phyloP scores from a whole-genome alignment of 1,139 yeast species.

The Debaryomycetaceae sp. region DNA sequence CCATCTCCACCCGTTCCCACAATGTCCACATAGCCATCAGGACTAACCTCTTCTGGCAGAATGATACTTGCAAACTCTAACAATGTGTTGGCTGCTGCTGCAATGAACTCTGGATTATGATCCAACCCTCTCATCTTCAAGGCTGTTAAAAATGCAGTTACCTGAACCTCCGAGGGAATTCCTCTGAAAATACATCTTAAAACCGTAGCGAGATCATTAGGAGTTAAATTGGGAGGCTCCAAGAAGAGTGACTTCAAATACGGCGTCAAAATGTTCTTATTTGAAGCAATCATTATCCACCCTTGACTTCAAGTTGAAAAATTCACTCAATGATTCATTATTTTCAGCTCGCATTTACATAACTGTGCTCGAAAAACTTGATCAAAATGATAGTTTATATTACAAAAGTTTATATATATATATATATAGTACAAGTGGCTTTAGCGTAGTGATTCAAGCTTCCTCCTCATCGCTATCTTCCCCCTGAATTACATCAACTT shows the following conservation, averaged over 20 bases:
- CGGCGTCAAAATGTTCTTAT: slow-evolving; percentile 48
- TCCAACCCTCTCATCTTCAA: slow-evolving; percentile 75
- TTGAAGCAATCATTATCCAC: slow-evolving; percentile 8
- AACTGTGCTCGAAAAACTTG: too few relatives aligned
- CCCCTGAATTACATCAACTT: slow-evolving; percentile 34
- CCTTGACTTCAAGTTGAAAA: neutral
- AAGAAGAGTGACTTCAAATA: slow-evolving; percentile 59
- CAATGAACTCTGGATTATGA: slow-evolving; percentile 74
- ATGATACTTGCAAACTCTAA: slow-evolving; percentile 59
- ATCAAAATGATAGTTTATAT: too few relatives aligned
- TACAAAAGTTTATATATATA: too few relatives aligned
- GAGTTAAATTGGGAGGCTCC: slow-evolving; percentile 57
- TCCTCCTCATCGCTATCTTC: slow-evolving; percentile 6
- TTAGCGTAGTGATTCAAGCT: neutral
- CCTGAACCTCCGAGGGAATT: slow-evolving; percentile 63
- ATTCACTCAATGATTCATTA: neutral
- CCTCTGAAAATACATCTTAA: slow-evolving; percentile 59
- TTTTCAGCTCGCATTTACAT: neutral
- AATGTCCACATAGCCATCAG: slow-evolving; percentile 69
- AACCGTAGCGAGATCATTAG: slow-evolving; percentile 59
- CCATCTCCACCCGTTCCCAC: slow-evolving; percentile 99
- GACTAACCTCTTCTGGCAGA: slow-evolving; percentile 35
- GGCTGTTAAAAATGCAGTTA: slow-evolving; percentile 76
- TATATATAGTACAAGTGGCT: too few relatives aligned
- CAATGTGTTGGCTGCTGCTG: slow-evolving; percentile 77